A percentile compares a stretch with the other conserved stretches of the same genome.
phyloP scores from a whole-genome alignment of 441 rosid genomes.

The Jatropha podagrica region DNA sequence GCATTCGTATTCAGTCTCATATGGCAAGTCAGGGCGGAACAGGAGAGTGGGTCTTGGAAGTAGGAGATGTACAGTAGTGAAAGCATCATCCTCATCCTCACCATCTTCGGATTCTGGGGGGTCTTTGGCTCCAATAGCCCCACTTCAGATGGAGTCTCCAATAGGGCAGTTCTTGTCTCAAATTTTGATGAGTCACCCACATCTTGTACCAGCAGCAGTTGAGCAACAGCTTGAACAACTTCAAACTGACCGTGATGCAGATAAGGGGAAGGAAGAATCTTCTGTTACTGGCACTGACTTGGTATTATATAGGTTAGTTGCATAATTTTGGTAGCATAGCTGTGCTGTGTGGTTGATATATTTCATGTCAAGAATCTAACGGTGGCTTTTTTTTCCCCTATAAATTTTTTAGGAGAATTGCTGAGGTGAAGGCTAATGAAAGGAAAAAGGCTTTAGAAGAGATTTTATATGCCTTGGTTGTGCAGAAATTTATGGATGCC shows the following conservation, averaged over 20 bases:
- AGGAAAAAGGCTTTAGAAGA: conserved; percentile 76
- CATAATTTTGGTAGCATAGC: neutral
- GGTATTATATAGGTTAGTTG: conserved; percentile 70
- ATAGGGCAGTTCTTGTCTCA: conserved; percentile 81
- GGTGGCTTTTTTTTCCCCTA: neutral
- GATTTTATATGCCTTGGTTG: conserved; percentile 82
- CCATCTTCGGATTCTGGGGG: conserved; percentile 45
- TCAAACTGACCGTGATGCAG: conserved; percentile 73
- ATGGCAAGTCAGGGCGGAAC: conserved; percentile 27
- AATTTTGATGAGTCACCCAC: conserved; percentile 80
- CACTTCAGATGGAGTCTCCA: conserved; percentile 82
- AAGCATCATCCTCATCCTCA: conserved; percentile 36
- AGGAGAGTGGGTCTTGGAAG: conserved; percentile 32
- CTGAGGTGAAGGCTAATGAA: conserved; percentile 87
- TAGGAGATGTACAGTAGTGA: conserved; percentile 44
- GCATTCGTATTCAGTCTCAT: conserved; percentile 33
- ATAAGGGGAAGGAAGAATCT: conserved; percentile 53
- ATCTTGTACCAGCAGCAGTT: conserved; percentile 91
- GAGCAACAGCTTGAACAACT: conserved; percentile 97
- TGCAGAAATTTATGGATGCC: conserved; percentile 92
- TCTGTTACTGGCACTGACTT: conserved; percentile 66
- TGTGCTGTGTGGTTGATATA: neutral
- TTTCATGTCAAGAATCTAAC: conserved; percentile 1
- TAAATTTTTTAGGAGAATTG: conserved; percentile 63
- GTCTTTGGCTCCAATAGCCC: conserved; percentile 55